Evolutionary conservation across 2,329 filamentous ascomycete species (phyloP), one percentile per base, ranked within the genome.

Genomic region (Nigrospora oryzae): DNA sequence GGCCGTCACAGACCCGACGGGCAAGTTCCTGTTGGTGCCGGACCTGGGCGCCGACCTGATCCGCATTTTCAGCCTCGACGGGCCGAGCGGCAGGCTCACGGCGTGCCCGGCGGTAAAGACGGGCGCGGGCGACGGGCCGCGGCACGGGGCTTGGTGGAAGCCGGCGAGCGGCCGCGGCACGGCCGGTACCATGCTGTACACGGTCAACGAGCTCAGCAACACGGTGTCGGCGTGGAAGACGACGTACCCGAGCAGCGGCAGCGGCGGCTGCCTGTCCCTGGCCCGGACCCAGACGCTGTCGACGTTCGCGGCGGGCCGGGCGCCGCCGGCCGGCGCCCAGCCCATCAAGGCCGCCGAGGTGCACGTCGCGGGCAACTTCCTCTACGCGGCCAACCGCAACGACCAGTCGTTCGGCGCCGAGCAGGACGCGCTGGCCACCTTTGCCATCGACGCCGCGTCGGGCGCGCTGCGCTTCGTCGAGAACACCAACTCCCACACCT

Each of bases 311-410:
- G 59, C 56, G 0, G 69, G 68, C 28, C 62, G 60, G 44, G 58
- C 65, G 1, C 60, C 68, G 3, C 69, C 69, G 4, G 51, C 56
- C 1, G 70, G 67, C n/a, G 68, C 71, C 50, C 23, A 28, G 23
- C 23, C 23, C 23, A 10, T 28, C 23, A 77, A 76, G 48, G 71
- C 74, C 0, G 74, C 74, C 30, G 77, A 80, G 56, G 64, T 81
- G n/a, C 65, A 67, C 37, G 61, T 79, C 5, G 58, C 52, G 17
- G 76, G 73, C 52, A 70, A 73, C 51, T 81, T 76, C 59, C 53
- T 84, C 36, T 72, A 83, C 57, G 74, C 74, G 10, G 74, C 75
- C 14, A 85, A 85, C 66, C 73, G 82, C 45, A 75, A 77, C 49
- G 79, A 81, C 57, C 66, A 73, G 48, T 69, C 74, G 2, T 83